Conservation (phyloP, 768 basidiomycete genomes). For the Boletus fagicola region DNA sequence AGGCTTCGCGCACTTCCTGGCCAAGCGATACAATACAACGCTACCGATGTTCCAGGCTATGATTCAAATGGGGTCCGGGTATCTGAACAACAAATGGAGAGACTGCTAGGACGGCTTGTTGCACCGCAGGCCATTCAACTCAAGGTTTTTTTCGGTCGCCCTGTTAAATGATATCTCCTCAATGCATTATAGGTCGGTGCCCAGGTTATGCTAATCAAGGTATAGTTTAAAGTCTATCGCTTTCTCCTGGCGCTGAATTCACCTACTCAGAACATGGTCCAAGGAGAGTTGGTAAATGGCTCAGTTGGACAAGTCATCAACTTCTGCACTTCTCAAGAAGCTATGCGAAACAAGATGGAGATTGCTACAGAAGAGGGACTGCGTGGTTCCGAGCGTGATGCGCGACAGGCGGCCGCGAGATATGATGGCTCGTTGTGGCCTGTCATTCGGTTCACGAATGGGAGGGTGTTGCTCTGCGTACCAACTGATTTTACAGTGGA, state of each 20-base stretch:
- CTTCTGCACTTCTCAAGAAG: conserved; percentile 47
- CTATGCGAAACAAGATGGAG: conserved; percentile 35
- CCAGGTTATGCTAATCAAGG: conserved; percentile 85
- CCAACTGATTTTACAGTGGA: conserved; percentile 64
- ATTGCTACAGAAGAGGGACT: conserved; percentile 38
- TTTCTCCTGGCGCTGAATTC: not conserved
- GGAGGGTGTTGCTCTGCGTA: conserved; percentile 43
- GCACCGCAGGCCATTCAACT: conserved; percentile 45
- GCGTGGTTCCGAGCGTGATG: conserved; percentile 32
- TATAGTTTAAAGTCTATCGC: conserved; percentile 18
- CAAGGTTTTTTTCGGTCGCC: conserved; percentile 39
- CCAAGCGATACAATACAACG: conserved; percentile 37
- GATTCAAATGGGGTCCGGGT: conserved; percentile 44
- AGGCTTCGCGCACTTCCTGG: conserved; percentile 48
- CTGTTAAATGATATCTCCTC: not conserved
- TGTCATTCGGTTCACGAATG: conserved; percentile 56
- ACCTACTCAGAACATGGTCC: conserved; percentile 54
- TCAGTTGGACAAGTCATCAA: conserved; percentile 56
- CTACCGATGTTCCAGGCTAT: conserved; percentile 45
- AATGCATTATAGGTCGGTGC: conserved; percentile 57
- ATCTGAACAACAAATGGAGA: conserved; percentile 38
- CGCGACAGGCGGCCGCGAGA: conserved; percentile 10
- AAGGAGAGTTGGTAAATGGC: conserved; percentile 71
- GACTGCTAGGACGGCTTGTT: conserved; percentile 59
- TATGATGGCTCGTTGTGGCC: conserved; percentile 48